Conservation (phyloP, 2,329 filamentous ascomycete species). For the Fonsecaea pedrosoi region DNA sequence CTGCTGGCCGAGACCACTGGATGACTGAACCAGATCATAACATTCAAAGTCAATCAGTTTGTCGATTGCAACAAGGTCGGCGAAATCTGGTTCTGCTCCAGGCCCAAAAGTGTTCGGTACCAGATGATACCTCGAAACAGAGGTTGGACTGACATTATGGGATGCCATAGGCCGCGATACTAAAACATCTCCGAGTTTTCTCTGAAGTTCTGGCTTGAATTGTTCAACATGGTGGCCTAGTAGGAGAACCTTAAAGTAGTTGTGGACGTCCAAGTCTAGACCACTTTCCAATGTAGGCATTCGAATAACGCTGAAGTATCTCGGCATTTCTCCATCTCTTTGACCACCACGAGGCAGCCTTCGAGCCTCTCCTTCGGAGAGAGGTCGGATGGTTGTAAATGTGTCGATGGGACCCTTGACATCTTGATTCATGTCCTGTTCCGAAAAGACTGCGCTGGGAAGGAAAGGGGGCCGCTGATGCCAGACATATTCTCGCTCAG, state of each 20-base stretch:
- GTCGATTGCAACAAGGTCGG: slow-evolving; percentile 53
- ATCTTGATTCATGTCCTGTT: background rate
- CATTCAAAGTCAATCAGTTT: slow-evolving; percentile 57
- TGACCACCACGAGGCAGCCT: slow-evolving; percentile 1
- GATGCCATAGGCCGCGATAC: slow-evolving; percentile 49
- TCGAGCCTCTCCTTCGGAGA: slow-evolving; percentile 38
- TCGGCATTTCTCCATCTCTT: background rate
- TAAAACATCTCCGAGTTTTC: slow-evolving; percentile 57
- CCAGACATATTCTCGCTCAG: background rate
- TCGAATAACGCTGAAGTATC: slow-evolving; percentile 32
- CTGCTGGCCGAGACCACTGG: slow-evolving; percentile 18
- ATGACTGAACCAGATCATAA: slow-evolving; percentile 42
- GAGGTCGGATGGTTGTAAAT: slow-evolving; percentile 13
- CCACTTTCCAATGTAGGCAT: slow-evolving; percentile 42
- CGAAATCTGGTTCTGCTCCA: slow-evolving; percentile 54
- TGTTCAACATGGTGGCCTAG: slow-evolving; percentile 33
- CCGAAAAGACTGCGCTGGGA: background rate
- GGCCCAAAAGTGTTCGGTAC: slow-evolving; percentile 56
- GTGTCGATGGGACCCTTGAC: background rate
- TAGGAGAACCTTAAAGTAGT: slow-evolving; percentile 34
- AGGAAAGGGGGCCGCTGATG: background rate
- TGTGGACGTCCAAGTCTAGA: slow-evolving; percentile 24
- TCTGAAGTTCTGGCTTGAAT: slow-evolving; percentile 38
- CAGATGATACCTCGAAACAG: slow-evolving; percentile 56
- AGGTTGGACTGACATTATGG: slow-evolving; percentile 46